phyloP scores from a whole-genome alignment of 2,329 filamentous ascomycete genomes.

The Immersiporthe knoxdaviesiana region DNA sequence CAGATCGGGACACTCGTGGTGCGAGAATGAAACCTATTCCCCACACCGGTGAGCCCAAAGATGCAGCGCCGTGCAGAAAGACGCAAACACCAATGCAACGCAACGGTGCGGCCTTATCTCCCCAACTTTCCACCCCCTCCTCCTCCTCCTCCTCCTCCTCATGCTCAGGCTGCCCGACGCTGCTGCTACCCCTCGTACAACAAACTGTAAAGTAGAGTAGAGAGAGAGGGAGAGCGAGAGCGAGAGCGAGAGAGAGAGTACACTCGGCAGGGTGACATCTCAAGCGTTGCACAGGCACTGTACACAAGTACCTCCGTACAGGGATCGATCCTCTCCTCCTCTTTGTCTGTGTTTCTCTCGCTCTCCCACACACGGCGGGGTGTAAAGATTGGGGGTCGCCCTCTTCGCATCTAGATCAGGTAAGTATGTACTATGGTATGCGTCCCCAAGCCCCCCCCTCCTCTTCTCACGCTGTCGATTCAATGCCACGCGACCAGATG shows the following conservation, averaged over 20 bases:
- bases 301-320: too few relatives aligned
- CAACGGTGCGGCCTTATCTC: constrained; percentile 25
- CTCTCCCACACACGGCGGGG: too few relatives aligned
- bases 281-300: neutral
- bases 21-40: constrained; percentile 26
- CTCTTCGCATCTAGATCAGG: neutral
- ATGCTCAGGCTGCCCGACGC: neutral
- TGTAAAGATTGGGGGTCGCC: neutral
- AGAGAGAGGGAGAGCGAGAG: neutral
- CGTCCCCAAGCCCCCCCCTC: neutral
- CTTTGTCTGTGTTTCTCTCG: too few relatives aligned
- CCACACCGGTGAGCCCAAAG: constrained; percentile 29
- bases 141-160: neutral
- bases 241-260: neutral
- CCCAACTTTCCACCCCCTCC: neutral
- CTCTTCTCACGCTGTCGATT: neutral
- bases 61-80: constrained; percentile 7
- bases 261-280: neutral
- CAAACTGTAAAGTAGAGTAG: neutral
- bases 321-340: neutral
- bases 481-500: neutral
- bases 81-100: constrained; percentile 17
- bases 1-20: constrained; percentile 2
- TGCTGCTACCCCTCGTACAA: neutral
- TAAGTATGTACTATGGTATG: too few relatives aligned